Evolutionary conservation across 805 yeast species (phyloP).

Genomic region (Lachancea mirantina): DNA sequence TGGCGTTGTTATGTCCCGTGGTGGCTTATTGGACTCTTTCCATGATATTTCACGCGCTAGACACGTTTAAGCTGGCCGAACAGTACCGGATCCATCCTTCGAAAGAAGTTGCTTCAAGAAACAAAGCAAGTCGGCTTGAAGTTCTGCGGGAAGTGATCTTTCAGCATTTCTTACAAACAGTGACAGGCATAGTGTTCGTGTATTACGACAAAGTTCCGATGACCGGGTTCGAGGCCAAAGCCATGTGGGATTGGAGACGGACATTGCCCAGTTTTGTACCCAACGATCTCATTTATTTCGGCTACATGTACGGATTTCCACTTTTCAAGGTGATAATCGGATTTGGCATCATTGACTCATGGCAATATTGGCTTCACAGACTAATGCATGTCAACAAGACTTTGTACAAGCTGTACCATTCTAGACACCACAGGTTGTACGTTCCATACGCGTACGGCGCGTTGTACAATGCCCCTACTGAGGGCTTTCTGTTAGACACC

Average conservation of each 20-base stretch:
- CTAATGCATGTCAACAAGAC: slow-evolving; percentile 76
- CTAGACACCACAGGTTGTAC: slow-evolving; percentile 88
- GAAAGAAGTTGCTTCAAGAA: slow-evolving; percentile 70
- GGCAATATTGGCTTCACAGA: slow-evolving; percentile 93
- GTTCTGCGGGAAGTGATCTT: slow-evolving; percentile 76
- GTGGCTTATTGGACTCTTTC: slow-evolving; percentile 80
- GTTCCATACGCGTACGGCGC: slow-evolving; percentile 98
- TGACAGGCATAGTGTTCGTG: slow-evolving; percentile 54
- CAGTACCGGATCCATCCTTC: slow-evolving; percentile 86
- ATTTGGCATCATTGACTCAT: slow-evolving; percentile 74
- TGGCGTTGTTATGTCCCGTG: slow-evolving; percentile 71
- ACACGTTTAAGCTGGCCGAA: slow-evolving; percentile 68
- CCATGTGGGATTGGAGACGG: slow-evolving; percentile 39
- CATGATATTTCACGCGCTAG: slow-evolving; percentile 64
- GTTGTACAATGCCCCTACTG: slow-evolving; percentile 85
- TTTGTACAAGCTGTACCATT: slow-evolving; percentile 76
- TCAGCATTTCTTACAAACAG: slow-evolving; percentile 79
- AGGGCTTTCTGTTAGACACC: slow-evolving; percentile 89
- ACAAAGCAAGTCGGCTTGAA: slow-evolving; percentile 60
- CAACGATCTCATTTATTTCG: slow-evolving; percentile 38
- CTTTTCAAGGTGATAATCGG: slow-evolving; percentile 50
- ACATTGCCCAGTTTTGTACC: slow-evolving; percentile 37
- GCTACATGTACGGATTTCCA: slow-evolving; percentile 62
- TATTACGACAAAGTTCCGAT: slow-evolving; percentile 48
- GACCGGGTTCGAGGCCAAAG: slow-evolving; percentile 45